Conservation (phyloP, 2,329 filamentous ascomycete genomes). For the Neonectria faginata region DNA sequence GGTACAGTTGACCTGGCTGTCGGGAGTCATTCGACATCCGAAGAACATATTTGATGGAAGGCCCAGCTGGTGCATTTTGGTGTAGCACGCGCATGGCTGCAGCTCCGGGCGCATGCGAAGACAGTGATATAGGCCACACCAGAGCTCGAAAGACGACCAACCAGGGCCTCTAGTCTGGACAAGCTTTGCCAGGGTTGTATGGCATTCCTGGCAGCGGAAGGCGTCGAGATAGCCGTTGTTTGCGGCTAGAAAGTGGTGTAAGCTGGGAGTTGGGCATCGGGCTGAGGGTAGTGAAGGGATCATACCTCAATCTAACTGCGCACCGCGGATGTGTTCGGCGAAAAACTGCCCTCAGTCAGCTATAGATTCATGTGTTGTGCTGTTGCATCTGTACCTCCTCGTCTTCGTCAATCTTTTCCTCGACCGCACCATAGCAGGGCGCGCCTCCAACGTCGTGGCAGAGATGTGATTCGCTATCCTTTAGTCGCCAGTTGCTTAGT, state of each 20-base stretch:
- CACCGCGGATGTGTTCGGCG: neutral
- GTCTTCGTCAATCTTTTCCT: neutral
- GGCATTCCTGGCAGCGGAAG: slow-evolving; percentile 2
- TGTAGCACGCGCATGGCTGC: slow-evolving; percentile 5
- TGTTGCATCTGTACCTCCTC: neutral
- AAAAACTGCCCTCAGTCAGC: neutral
- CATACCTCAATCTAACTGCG: slow-evolving; percentile 12
- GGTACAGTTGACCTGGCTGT: neutral
- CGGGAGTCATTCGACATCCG: neutral
- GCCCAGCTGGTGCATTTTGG: neutral
- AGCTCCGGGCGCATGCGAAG: neutral
- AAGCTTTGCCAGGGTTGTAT: neutral
- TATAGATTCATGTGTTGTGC: neutral
- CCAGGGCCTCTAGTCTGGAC: neutral
- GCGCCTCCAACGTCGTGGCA: slow-evolving; percentile 6
- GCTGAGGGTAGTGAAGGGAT: neutral
- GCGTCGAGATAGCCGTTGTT: slow-evolving; percentile 5
- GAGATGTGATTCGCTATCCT: slow-evolving; percentile 5
- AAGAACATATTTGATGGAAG: neutral
- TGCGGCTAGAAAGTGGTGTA: neutral
- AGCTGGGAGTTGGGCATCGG: neutral
- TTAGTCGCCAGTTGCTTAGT: neutral
- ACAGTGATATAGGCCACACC: slow-evolving; percentile 2
- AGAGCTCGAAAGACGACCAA: slow-evolving; percentile 1
- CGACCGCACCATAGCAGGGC: slow-evolving; percentile 4